Percentiles rank a stretch among this genome's conserved stretches.
These are phyloP conservation scores for Amphibolis antarctica DNA, from an alignment of 106 monocot species.

Conservation along the genomic window DNA sequence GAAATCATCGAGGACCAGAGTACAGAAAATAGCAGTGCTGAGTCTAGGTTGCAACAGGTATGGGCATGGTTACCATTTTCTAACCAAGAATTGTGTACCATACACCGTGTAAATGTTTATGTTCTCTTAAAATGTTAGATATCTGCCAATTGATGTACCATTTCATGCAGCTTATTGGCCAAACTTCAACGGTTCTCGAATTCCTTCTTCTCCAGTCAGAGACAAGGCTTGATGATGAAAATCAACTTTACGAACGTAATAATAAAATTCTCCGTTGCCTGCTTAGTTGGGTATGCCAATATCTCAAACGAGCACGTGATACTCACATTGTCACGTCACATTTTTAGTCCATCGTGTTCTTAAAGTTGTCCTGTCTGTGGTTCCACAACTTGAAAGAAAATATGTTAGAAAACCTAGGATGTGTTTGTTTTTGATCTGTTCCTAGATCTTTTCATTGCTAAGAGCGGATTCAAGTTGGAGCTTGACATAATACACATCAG, in stretches of 20 bases:
- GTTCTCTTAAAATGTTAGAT: too few relatives aligned
- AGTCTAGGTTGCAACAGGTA: slow-evolving; percentile 47
- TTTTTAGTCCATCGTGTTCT: not conserved
- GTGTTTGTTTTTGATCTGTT: too few relatives aligned
- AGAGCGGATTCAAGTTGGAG: too few relatives aligned
- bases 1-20: slow-evolving; percentile 69
- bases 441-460: too few relatives aligned
- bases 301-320: not conserved
- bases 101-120: too few relatives aligned
- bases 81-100: too few relatives aligned
- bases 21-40: slow-evolving; percentile 29
- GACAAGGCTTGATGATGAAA: slow-evolving; percentile 29
- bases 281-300: slow-evolving; percentile 52
- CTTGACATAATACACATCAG: too few relatives aligned
- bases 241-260: slow-evolving; percentile 38
- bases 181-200: slow-evolving; percentile 66
- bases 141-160: not conserved
- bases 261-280: slow-evolving; percentile 42
- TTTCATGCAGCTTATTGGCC: slow-evolving; percentile 66
- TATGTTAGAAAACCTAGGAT: too few relatives aligned
- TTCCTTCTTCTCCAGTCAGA: slow-evolving; percentile 67
- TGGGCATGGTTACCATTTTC: not conserved
- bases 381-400: too few relatives aligned
- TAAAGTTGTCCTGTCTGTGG: too few relatives aligned
- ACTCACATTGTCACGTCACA: too few relatives aligned